These are phyloP conservation scores for Pseudogymnoascus sp. DNA, from an alignment of 2,329 filamentous ascomycete species.

Conservation along the genomic window DNA sequence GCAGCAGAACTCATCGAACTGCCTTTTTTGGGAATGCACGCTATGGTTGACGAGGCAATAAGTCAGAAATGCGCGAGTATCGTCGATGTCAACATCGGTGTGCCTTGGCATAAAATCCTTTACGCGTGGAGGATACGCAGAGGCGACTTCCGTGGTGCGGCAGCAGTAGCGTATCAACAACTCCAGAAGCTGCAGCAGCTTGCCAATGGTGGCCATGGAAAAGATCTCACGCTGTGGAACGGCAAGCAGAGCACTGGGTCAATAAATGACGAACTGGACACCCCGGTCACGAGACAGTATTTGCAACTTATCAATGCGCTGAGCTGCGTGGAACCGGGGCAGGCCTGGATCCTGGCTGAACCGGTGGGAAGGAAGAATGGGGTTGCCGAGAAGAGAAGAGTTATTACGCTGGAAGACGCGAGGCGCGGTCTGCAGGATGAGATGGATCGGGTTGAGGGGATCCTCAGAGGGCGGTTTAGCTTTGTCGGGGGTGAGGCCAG, in stretches of 20 bases:
- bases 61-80: constrained; percentile 61
- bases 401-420: constrained; percentile 79
- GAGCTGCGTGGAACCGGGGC: constrained; percentile 71
- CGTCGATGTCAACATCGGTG: constrained; percentile 52
- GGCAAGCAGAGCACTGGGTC: constrained; percentile 17
- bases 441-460: constrained; percentile 77
- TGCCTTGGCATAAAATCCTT: constrained; percentile 78
- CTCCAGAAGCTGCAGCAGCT: constrained; percentile 50
- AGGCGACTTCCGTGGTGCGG: constrained; percentile 75
- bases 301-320: constrained; percentile 89
- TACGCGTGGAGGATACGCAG: constrained; percentile 81
- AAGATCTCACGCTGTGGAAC: constrained; percentile 35
- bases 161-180: constrained; percentile 52
- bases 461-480: constrained; percentile 83
- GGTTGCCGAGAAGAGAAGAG: constrained; percentile 51
- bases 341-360: constrained; percentile 68
- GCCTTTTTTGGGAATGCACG: constrained; percentile 68
- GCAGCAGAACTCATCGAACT: constrained; percentile 62
- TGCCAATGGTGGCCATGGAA: constrained; percentile 44
- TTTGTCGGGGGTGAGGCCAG: constrained; percentile 45
- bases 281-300: constrained; percentile 63
- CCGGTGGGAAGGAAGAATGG: constrained; percentile 31
- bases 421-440: constrained; percentile 84
- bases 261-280: constrained; percentile 50
- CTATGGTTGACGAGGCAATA: constrained; percentile 71